Evolutionary conservation across 2,329 filamentous ascomycete species (phyloP), one percentile per base, ranked within the genome.

Genomic region (Emergomyces africanus): DNA sequence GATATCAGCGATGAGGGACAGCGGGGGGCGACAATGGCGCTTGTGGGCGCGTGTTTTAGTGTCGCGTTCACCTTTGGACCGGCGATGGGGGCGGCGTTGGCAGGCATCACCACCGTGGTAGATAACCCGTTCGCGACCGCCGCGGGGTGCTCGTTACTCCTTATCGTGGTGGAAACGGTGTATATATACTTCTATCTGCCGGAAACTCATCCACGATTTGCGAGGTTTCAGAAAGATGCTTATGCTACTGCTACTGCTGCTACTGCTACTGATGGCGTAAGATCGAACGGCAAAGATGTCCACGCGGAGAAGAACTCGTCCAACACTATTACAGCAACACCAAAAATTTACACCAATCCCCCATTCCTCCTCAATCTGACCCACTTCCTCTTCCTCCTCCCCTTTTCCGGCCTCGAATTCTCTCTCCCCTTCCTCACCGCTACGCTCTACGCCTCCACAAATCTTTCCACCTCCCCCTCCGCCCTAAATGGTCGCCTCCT

Each of bases 351-450:
- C 60, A 95, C 89, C 2, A 97, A 97, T 74, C 90, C 87, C 3
- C 90, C 94, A 65, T 75, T 83, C 35, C 71, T 95, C 14, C 83
- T 99, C 53, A 96, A 96, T 70, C 75, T 86, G 1, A 85, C 89
- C 0, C 94, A 99, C 73, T 87, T 97, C 68, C 76, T 86, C 53
- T 99, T 99, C 73, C 84, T 99, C 61, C 84, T 99, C 14, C 96
- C 96, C 75, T 99, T 99, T 75, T 96, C 90, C 1, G 94, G 94
- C 61, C 92, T 99, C 87, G 94, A 99, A 71, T 97, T 96, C 73
- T 96, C 90, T 0, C 81, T 99, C 2, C 91, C 94, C 0, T 99
- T 99, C 72, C 91, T 99, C 84, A 97, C 92, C 0, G 95, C 94
- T 67, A 92, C 96, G 57, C 82, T 99, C 50, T 97, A 97, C 72